Conservation (phyloP, 2,329 filamentous ascomycete species). For the Cercospora zeae-maydis region DNA sequence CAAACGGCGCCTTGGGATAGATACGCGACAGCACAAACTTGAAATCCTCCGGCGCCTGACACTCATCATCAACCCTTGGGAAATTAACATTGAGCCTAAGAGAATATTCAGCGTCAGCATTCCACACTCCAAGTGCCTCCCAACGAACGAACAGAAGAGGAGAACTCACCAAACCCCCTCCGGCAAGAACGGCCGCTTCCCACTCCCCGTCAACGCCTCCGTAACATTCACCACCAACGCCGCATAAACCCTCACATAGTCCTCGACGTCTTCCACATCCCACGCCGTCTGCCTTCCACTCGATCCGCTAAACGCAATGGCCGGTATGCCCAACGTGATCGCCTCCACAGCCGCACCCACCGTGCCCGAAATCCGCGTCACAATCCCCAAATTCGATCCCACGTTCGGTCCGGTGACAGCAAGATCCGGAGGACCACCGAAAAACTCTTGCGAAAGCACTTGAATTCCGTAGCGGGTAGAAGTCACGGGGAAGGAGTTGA, state of each 20-base stretch:
- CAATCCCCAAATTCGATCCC: constrained; percentile 56
- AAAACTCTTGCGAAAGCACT: constrained; percentile 53
- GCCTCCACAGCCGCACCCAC: constrained; percentile 63
- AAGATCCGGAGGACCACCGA: constrained; percentile 56
- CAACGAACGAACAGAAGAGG: neutral
- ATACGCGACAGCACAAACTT: constrained; percentile 63
- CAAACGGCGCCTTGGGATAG: constrained; percentile 41
- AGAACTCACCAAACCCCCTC: constrained; percentile 46
- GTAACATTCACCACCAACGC: constrained; percentile 60
- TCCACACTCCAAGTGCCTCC: neutral
- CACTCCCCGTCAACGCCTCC: constrained; percentile 48
- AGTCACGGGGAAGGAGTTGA: constrained; percentile 67
- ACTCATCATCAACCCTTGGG: constrained; percentile 51
- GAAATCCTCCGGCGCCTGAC: constrained; percentile 54
- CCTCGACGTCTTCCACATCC: constrained; percentile 47
- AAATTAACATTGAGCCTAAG: constrained; percentile 66
- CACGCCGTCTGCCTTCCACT: constrained; percentile 52
- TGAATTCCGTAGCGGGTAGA: constrained; percentile 61
- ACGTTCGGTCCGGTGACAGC: constrained; percentile 65
- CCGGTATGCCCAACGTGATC: constrained; percentile 56
- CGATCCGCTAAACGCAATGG: constrained; percentile 64
- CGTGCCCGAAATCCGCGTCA: constrained; percentile 61
- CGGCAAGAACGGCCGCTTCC: constrained; percentile 62
- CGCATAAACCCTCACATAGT: constrained; percentile 59
- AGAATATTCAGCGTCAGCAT: neutral